phyloP scores from a whole-genome alignment of 2,329 filamentous ascomycete genomes.

The Aspergillus melleus region DNA sequence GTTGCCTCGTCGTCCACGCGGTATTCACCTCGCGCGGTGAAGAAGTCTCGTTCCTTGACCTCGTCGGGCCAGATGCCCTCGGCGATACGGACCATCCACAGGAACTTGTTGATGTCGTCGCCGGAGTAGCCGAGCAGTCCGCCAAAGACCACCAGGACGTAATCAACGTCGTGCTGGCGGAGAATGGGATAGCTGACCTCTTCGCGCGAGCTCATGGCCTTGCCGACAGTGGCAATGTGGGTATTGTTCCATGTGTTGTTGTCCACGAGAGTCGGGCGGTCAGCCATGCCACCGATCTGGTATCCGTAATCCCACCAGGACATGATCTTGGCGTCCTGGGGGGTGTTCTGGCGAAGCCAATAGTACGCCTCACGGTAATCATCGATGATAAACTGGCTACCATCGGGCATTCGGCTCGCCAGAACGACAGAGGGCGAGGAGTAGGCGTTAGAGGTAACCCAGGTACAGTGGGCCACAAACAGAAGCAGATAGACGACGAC shows the following conservation, averaged over 20 bases:
- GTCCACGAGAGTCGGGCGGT: slow-evolving; percentile 93
- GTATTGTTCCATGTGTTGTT: slow-evolving; percentile 99
- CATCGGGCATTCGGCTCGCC: slow-evolving; percentile 87
- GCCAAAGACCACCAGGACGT: slow-evolving; percentile 96
- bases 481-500: slow-evolving; percentile 80
- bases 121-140: slow-evolving; percentile 95
- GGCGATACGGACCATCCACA: slow-evolving; percentile 99
- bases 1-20: slow-evolving; percentile 90
- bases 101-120: slow-evolving; percentile 99
- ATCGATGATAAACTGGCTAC: slow-evolving; percentile 97
- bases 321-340: slow-evolving; percentile 96
- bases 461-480: slow-evolving; percentile 97
- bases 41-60: slow-evolving; percentile 95
- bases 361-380: slow-evolving; percentile 99
- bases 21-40: slow-evolving; percentile 91
- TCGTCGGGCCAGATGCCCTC: slow-evolving; percentile 99
- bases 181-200: slow-evolving; percentile 99
- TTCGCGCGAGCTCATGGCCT: slow-evolving; percentile 96
- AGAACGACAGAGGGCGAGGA: slow-evolving; percentile 96
- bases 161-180: slow-evolving; percentile 97
- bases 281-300: slow-evolving; percentile 99
- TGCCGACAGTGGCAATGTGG: slow-evolving; percentile 97
- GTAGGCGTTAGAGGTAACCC: slow-evolving; percentile 99
- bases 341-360: slow-evolving; percentile 97
- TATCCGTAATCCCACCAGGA: slow-evolving; percentile 99